A percentile compares a stretch with the other conserved stretches of the same genome.
These are phyloP conservation scores for Paracoccidioides lutzii DNA, from an alignment of 2,329 filamentous ascomycete genomes.

Conservation along the genomic window DNA sequence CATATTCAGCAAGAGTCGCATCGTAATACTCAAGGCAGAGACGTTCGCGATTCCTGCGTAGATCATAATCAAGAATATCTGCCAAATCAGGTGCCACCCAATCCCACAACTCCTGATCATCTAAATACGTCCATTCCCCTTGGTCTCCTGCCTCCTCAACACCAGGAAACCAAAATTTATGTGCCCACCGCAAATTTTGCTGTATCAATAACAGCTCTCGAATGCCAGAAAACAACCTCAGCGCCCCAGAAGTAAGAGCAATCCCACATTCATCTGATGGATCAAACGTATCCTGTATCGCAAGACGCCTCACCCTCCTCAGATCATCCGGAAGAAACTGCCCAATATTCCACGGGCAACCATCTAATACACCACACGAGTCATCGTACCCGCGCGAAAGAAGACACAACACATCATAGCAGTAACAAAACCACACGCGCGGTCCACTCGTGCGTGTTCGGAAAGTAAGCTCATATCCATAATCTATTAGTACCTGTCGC, in stretches of 20 bases:
- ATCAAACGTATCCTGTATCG: not conserved
- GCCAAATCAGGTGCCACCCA: not conserved
- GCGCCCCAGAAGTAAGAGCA: not conserved
- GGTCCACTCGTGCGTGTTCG: not conserved
- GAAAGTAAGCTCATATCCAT: not conserved
- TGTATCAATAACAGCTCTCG: not conserved
- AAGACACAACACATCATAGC: not conserved
- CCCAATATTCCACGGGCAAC: not conserved
- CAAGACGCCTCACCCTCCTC: not conserved
- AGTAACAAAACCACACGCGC: not conserved
- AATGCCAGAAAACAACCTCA: not conserved
- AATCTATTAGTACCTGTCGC: not conserved
- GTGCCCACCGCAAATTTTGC: not conserved
- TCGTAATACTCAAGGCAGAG: not conserved
- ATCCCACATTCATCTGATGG: not conserved
- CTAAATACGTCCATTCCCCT: no score
- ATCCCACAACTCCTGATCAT: not conserved
- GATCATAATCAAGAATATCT: not conserved
- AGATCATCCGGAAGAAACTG: not conserved
- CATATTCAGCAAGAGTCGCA: not conserved
- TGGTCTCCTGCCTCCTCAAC: not conserved
- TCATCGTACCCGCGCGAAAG: not conserved
- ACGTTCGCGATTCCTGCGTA: not conserved
- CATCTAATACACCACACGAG: not conserved
- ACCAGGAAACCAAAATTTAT: not conserved